A percentile compares a stretch with the other conserved stretches of the same genome.
Evolutionary conservation across 345 rosid species (phyloP).

Genomic region (Heritiera littoralis): DNA sequence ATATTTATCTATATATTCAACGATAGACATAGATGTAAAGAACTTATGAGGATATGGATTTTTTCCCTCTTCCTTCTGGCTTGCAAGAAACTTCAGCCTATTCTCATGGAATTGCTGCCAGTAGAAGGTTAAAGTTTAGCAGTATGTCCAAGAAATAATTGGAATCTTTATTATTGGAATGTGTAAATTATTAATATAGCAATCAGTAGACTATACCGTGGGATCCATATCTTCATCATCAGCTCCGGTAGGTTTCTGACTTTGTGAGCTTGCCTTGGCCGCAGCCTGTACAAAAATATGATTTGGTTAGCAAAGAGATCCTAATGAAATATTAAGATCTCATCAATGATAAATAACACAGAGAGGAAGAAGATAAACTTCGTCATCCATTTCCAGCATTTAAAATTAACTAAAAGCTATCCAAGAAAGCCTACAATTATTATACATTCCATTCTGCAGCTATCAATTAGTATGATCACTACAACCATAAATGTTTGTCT

Average conservation of each 20-base stretch:
- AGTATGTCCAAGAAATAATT: neutral
- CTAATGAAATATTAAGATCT: neutral
- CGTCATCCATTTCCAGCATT: neutral
- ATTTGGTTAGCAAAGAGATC: neutral
- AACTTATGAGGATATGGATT: conserved; percentile 95
- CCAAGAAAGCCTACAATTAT: too few species aligned
- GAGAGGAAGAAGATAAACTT: neutral
- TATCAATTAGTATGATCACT: too few species aligned
- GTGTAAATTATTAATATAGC: neutral
- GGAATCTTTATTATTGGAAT: neutral
- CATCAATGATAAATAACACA: neutral
- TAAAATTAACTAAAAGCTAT: neutral
- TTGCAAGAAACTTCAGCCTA: conserved; percentile 65
- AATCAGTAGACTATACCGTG: conserved; percentile 44
- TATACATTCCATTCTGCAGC: too few species aligned
- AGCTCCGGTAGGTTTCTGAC: conserved; percentile 48
- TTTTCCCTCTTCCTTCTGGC: conserved; percentile 64
- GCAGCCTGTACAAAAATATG: conserved; percentile 37
- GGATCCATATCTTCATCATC: conserved; percentile 99
- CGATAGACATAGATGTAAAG: conserved; percentile 51
- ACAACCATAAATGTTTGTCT: too few species aligned
- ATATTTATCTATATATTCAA: conserved; percentile 60
- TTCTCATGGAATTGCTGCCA: conserved; percentile 91
- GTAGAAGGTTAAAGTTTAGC: neutral
- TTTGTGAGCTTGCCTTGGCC: conserved; percentile 37